These are phyloP conservation scores for Elsinoe arachidis DNA, from an alignment of 2,329 filamentous ascomycete species.

Conservation along the genomic window DNA sequence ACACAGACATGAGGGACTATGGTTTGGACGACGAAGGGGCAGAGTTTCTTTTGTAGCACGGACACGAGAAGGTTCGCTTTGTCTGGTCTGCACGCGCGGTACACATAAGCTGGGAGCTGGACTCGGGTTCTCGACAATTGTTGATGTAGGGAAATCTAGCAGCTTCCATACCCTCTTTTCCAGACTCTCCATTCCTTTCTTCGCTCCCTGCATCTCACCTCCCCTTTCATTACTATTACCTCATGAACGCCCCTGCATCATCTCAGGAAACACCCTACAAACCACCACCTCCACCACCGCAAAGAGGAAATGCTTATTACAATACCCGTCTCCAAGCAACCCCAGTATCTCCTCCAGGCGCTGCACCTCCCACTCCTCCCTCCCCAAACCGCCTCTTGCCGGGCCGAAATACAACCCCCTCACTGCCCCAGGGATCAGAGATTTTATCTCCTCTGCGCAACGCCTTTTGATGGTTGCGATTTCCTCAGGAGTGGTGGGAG, in stretches of 20 bases:
- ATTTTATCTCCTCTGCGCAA: conserved; percentile 53
- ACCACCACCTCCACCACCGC: conserved; percentile 71
- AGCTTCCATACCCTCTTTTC: conserved; percentile 20
- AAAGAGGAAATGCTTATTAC: conserved; percentile 89
- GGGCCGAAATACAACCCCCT: conserved; percentile 37
- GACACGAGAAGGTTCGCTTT: no score
- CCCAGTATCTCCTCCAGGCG: conserved; percentile 51
- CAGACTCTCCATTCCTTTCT: conserved; percentile 46
- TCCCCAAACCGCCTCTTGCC: conserved; percentile 25
- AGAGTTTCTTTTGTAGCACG: no score
- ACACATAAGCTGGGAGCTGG: not conserved
- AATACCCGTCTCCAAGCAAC: conserved; percentile 71
- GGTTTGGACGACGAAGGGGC: no score
- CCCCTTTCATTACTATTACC: not conserved
- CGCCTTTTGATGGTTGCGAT: conserved; percentile 55
- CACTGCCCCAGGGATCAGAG: conserved; percentile 39
- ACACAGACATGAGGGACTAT: no score
- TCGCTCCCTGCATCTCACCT: not conserved
- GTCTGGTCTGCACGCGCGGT: no score
- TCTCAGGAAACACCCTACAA: conserved; percentile 75
- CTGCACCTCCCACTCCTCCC: conserved; percentile 31
- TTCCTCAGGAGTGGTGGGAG: conserved; percentile 52
- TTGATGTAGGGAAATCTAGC: not conserved
- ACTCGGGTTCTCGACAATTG: not conserved
- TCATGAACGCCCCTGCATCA: conserved; percentile 35